Percentiles rank a stretch among this genome's conserved stretches.
These are phyloP conservation scores for Psilocybe cyanescens DNA, from an alignment of 768 basidiomycete species.

Conservation along the genomic window DNA sequence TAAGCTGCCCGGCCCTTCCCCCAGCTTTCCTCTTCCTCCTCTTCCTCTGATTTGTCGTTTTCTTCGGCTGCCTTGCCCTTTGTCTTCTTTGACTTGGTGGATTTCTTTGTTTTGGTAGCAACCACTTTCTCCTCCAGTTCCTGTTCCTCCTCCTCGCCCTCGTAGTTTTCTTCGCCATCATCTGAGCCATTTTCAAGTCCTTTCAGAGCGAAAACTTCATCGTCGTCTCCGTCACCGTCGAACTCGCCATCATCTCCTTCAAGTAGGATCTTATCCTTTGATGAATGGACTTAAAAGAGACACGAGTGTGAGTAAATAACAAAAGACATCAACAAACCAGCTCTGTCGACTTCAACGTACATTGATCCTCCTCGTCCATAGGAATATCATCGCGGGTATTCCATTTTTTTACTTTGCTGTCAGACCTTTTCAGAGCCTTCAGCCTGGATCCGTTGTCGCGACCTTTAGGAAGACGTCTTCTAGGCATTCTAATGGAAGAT, in stretches of 20 bases:
- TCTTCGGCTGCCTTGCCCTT: slow-evolving; percentile 31
- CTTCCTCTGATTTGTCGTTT: slow-evolving; percentile 34
- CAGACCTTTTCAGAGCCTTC: slow-evolving; percentile 52
- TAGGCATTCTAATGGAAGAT: slow-evolving; percentile 42
- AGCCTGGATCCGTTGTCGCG: slow-evolving; percentile 39
- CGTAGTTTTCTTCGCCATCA: slow-evolving; percentile 43
- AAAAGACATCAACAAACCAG: not conserved
- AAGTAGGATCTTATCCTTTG: slow-evolving; percentile 77
- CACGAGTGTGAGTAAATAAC: slow-evolving; percentile 7
- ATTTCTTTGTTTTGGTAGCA: slow-evolving; percentile 28
- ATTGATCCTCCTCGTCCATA: slow-evolving; percentile 79
- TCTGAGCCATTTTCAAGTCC: slow-evolving; percentile 58
- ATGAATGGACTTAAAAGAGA: slow-evolving; percentile 62
- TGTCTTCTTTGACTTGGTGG: slow-evolving; percentile 27
- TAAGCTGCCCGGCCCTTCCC: slow-evolving; percentile 80
- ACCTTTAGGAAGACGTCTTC: slow-evolving; percentile 45
- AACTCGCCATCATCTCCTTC: slow-evolving; percentile 55
- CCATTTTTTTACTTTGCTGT: slow-evolving; percentile 67
- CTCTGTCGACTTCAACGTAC: slow-evolving; percentile 43
- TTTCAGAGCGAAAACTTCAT: slow-evolving; percentile 81
- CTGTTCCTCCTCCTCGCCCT: slow-evolving; percentile 31
- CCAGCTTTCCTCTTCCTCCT: slow-evolving; percentile 76
- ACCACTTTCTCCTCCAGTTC: slow-evolving; percentile 33
- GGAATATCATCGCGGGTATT: slow-evolving; percentile 69
- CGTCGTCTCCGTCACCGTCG: slow-evolving; percentile 65